Conservation (phyloP, 2,329 filamentous ascomycete genomes). For the Diplocarpon mali region DNA sequence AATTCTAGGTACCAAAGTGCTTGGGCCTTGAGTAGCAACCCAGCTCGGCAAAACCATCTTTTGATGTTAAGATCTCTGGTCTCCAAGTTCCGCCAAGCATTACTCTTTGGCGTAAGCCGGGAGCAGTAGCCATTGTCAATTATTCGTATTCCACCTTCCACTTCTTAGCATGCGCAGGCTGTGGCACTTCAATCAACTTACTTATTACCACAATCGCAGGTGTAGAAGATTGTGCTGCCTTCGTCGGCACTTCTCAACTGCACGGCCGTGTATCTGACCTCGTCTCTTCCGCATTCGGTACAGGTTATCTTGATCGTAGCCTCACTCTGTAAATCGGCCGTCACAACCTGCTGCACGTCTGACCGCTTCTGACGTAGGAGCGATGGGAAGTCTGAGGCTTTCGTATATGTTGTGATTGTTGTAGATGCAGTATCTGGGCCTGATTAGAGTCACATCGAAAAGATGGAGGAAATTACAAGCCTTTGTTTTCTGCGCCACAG, state of each 20-base stretch:
- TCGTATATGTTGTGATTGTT: conserved; percentile 72
- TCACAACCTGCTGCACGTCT: conserved; percentile 71
- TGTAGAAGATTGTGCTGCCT: conserved; percentile 86
- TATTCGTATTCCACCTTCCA: conserved; percentile 29
- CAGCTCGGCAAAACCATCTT: conserved; percentile 1
- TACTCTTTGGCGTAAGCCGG: not conserved
- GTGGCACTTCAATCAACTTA: conserved; percentile 33
- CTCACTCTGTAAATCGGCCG: conserved; percentile 66
- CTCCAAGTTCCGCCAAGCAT: too few relatives aligned
- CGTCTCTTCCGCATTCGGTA: conserved; percentile 66
- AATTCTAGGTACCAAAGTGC: conserved; percentile 26
- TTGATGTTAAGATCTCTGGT: not conserved
- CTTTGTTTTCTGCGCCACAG: conserved; percentile 76
- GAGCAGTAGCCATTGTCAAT: conserved; percentile 19
- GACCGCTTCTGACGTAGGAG: conserved; percentile 76
- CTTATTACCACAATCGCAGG: conserved; percentile 78
- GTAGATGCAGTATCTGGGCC: conserved; percentile 56
- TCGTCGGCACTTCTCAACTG: conserved; percentile 91
- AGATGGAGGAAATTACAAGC: conserved; percentile 33
- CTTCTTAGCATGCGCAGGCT: not conserved
- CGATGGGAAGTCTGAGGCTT: conserved; percentile 82
- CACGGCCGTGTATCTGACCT: conserved; percentile 75
- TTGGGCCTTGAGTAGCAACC: conserved; percentile 24
- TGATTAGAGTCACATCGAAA: not conserved
- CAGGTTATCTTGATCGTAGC: conserved; percentile 60